A percentile compares a stretch with the other conserved stretches of the same genome.
phyloP scores from a whole-genome alignment of 345 rosid genomes.

The Fremontodendron californicum region DNA sequence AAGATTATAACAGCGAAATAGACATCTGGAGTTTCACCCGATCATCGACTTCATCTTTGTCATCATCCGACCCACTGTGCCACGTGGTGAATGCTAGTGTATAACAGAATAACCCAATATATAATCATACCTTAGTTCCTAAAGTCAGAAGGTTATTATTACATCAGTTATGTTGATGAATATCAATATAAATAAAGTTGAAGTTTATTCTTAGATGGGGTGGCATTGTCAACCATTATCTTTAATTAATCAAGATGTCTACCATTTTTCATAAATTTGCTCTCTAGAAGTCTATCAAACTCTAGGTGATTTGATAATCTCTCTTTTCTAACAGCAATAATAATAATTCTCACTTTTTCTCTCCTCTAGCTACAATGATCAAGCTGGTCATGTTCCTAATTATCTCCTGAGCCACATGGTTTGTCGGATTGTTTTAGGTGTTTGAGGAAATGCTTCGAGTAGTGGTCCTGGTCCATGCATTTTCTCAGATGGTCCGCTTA shows the following conservation, averaged over 20 bases:
- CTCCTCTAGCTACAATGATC: slow-evolving; percentile 15
- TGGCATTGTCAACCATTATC: slow-evolving; percentile 33
- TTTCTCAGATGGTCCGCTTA: not conserved
- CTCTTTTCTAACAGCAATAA: slow-evolving; percentile 19
- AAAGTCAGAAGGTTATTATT: slow-evolving; percentile 29
- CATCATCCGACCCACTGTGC: slow-evolving; percentile 33
- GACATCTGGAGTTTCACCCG: slow-evolving; percentile 44
- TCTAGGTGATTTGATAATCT: slow-evolving; percentile 20
- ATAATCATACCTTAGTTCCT: slow-evolving; percentile 4
- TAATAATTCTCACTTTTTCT: slow-evolving; percentile 16
- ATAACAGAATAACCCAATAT: slow-evolving; percentile 22
- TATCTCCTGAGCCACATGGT: slow-evolving; percentile 32
- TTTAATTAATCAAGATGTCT: slow-evolving; percentile 28
- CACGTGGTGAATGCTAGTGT: slow-evolving; percentile 32
- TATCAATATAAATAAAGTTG: slow-evolving; percentile 12
- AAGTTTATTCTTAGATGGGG: slow-evolving; percentile 16
- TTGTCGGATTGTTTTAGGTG: slow-evolving; percentile 27
- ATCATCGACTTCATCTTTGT: slow-evolving; percentile 18
- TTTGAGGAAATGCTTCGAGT: not conserved
- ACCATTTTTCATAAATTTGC: slow-evolving; percentile 20
- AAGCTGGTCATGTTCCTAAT: slow-evolving; percentile 19
- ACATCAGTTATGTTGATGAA: slow-evolving; percentile 12
- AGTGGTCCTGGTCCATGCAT: not conserved
- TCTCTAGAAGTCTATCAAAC: slow-evolving; percentile 20
- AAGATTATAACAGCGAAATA: slow-evolving; percentile 39